Base-by-base conservation (phyloP, 1,284 basidiomycete species). In the Pyrrhoderma lamaoense region DNA sequence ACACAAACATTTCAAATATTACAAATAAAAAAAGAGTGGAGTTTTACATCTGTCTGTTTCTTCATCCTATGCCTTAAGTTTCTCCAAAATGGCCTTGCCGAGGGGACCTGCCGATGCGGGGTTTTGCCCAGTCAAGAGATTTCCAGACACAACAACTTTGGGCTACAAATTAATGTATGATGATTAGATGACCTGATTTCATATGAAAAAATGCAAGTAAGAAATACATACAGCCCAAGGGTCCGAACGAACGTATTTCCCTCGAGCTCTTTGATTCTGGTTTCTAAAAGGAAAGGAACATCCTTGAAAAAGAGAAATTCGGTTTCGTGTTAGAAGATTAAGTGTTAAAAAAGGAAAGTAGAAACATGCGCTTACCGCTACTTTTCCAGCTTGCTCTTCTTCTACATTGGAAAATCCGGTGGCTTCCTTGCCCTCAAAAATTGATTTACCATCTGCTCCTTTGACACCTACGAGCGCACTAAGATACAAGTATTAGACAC, bases 401-500 rank as follows among this genome's bases (percentile, higher is more conserved):
- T 90, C 88, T 1, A 60, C 65, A 63, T 90, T 82, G 51, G 85
- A 81, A 68, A 91, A 88, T 21, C 75, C 80, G 0, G 87, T 89
- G 39, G 73, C 72, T 16, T 67, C 61, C 52, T 73, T 75, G 34
- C 80, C 85, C 11, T 71, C 72, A 60, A 90, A 79, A 56, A 89
- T 81, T 1, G 79, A 76, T 57, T 78, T 74, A 44, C 79, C 80
- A 2, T 72, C 62, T 1, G 69, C 65, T 58, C 78, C 79, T 14
- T 72, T 76, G 5, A 67, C 80, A 11, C 71, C 70, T 16, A 80
- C 74, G 18, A 88, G 66, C 39, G 77, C 76, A 13, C 54, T 55
- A 27, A 34, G 13, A 46, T 16, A 42, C 45, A 42, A 70, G 61
- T 43, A n/a, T 31, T 18, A 38, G 36, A 47, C 48, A 11, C 38